These are phyloP conservation scores for Viola odorata DNA, from an alignment of 345 rosid genomes.

Conservation along the genomic window DNA sequence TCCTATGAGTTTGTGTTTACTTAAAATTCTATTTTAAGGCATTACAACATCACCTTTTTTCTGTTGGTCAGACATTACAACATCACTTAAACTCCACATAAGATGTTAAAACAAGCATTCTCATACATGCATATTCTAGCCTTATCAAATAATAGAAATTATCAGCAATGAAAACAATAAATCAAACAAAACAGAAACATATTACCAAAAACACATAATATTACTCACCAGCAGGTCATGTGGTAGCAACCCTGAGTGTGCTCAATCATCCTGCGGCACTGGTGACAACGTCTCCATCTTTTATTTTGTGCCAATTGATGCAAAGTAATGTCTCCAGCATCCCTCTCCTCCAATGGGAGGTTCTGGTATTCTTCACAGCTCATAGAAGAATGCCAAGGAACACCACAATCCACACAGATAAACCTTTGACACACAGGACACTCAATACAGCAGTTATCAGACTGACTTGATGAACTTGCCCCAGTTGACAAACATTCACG, in stretches of 20 bases:
- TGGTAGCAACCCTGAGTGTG: conserved; percentile 91
- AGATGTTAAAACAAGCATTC: too few relatives aligned
- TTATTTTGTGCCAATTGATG: conserved; percentile 77
- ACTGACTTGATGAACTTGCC: conserved; percentile 74
- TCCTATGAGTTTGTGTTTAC: too few relatives aligned
- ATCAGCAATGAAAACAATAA: neutral
- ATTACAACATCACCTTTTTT: too few relatives aligned
- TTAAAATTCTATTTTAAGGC: too few relatives aligned
- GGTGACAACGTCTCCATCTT: conserved; percentile 93
- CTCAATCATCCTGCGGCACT: conserved; percentile 86
- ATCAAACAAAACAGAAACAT: neutral
- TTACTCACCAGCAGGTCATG: conserved; percentile 87
- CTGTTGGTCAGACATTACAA: too few relatives aligned
- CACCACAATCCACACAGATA: conserved; percentile 81
- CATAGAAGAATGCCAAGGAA: conserved; percentile 88
- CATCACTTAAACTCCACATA: too few relatives aligned
- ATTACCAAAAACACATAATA: neutral
- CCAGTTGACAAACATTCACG: conserved; percentile 60
- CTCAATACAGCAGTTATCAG: conserved; percentile 61
- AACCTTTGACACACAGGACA: conserved; percentile 87
- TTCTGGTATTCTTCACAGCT: conserved; percentile 86
- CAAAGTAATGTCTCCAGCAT: conserved; percentile 72
- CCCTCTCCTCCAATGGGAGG: conserved; percentile 79
- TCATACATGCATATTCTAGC: too few relatives aligned
- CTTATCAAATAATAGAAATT: too few relatives aligned